A percentile compares a stretch with the other conserved stretches of the same genome.
phyloP scores from a whole-genome alignment of 805 yeast species.

The Scheffersomyces stipitis region DNA sequence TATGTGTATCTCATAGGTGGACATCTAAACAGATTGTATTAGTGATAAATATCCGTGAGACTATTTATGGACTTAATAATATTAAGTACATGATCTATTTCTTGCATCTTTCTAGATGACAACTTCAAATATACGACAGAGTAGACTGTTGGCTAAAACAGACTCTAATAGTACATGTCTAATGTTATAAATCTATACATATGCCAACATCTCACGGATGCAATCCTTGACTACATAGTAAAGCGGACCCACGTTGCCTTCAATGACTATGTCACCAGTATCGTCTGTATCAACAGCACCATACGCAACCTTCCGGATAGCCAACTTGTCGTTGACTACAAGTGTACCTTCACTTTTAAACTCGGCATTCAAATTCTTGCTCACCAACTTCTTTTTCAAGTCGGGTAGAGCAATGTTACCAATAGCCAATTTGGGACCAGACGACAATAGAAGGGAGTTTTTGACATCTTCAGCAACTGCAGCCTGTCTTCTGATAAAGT shows the following conservation, averaged over 20 bases:
- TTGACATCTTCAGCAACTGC: slow-evolving; percentile 5
- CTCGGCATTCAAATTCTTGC: slow-evolving; percentile 70
- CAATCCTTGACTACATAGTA: slow-evolving; percentile 76
- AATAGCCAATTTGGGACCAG: slow-evolving; percentile 57
- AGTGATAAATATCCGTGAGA: too few species aligned
- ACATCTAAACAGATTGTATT: too few species aligned
- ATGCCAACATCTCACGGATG: slow-evolving; percentile 73
- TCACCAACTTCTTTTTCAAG: slow-evolving; percentile 60
- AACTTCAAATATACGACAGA: too few species aligned
- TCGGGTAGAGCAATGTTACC: slow-evolving; percentile 89
- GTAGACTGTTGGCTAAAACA: too few species aligned
- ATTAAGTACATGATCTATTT: too few species aligned
- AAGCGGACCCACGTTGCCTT: slow-evolving; percentile 72
- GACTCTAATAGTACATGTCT: too few species aligned
- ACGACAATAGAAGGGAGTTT: not conserved
- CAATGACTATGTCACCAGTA: slow-evolving; percentile 82
- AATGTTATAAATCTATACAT: slow-evolving; percentile 56
- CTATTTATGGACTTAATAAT: too few species aligned
- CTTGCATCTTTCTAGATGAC: too few species aligned
- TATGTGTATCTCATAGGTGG: too few species aligned
- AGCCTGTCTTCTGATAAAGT: slow-evolving; percentile 12
- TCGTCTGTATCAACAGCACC: slow-evolving; percentile 42
- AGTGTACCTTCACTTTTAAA: slow-evolving; percentile 91
- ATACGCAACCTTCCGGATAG: slow-evolving; percentile 63
- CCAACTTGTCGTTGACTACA: slow-evolving; percentile 76